Base-by-base conservation (phyloP, 2,329 filamentous ascomycete genomes). In the Xenoacremonium recifei region DNA sequence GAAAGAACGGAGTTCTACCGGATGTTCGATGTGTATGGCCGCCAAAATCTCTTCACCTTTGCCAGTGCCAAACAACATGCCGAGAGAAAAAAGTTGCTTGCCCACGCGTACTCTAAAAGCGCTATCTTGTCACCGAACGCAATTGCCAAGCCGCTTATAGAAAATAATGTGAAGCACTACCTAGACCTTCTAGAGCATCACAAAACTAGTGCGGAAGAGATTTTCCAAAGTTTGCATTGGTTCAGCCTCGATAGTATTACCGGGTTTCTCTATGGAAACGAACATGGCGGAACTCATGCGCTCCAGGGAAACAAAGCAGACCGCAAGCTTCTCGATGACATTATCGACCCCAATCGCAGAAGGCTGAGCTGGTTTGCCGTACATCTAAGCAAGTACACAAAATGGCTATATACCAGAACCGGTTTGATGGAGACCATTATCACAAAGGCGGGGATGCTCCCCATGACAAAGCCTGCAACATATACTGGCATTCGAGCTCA, bases 1-100 rank as follows among this genome's bases (percentile, higher is more conserved):
- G 73, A 71, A 30, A 58, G 74, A 29, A 75, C 75, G 0, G 35
- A 38, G 1, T 80, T 79, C 50, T 80, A 80, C 41, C 66, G 69
- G 33, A 77, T 79, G 71, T 79, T 80, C 44, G 73, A 77, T 47
- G 72, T 68, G 0, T 77, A 76, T 37, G 73, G 73, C 0, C 62
- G 63, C 9, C 69, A 68, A 53, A 77, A 79, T 39, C 50, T 80
- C 3, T 79, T 80, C 52, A 75, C 73, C 0, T 78, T 79, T 45
- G 59, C 61, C 6, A 60, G 64, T 0, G 60, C 62, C 0, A 65
- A 64, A 21, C 61, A 66, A 3, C 75, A 80, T 53, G 65, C 63
- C 0, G 66, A 72, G 2, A 58, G 76, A 15, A 80, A 80, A 61
- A 79, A 77, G 49, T 44, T 77, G 0, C 42, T 79, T 19, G 67